Evolutionary conservation across 2,329 filamentous ascomycete species (phyloP).

Genomic region (Cercospora citrullina): DNA sequence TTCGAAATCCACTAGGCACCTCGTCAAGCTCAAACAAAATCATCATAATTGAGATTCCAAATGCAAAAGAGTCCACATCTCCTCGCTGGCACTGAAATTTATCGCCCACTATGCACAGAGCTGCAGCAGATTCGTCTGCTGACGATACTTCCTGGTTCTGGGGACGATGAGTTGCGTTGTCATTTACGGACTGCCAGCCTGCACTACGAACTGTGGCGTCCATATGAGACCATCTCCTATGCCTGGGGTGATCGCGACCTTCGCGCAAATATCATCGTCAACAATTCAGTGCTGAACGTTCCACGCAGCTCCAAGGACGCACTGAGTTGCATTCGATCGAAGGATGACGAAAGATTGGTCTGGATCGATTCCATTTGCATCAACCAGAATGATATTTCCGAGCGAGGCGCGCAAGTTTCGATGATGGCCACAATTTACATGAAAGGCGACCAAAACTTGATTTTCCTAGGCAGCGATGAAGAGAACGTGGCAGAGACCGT

Average conservation of each 20-base stretch:
- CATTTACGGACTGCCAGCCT: not conserved
- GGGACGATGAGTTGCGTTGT: not conserved
- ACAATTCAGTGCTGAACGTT: not conserved
- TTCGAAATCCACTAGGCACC: no score
- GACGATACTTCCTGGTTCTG: not conserved
- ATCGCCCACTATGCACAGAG: conserved; percentile 1
- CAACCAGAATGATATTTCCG: not conserved
- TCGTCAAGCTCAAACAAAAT: not conserved
- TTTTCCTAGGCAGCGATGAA: not conserved
- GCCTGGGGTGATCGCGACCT: not conserved
- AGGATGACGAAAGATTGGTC: not conserved
- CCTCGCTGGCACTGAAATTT: conserved; percentile 1
- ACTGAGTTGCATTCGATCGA: not conserved
- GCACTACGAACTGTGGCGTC: not conserved
- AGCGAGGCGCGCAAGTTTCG: not conserved
- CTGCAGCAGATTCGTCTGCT: conserved; percentile 4
- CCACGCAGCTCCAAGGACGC: not conserved
- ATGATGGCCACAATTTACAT: not conserved
- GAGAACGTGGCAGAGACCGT: not conserved
- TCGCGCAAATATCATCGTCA: not conserved
- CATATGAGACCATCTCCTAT: not conserved
- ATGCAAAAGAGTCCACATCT: not conserved
- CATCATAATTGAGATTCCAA: not conserved
- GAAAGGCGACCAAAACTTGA: not conserved
- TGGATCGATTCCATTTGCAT: conserved; percentile 1